These are phyloP conservation scores for Fusarium tjaetaba DNA, from an alignment of 2,329 filamentous ascomycete genomes.

Conservation along the genomic window DNA sequence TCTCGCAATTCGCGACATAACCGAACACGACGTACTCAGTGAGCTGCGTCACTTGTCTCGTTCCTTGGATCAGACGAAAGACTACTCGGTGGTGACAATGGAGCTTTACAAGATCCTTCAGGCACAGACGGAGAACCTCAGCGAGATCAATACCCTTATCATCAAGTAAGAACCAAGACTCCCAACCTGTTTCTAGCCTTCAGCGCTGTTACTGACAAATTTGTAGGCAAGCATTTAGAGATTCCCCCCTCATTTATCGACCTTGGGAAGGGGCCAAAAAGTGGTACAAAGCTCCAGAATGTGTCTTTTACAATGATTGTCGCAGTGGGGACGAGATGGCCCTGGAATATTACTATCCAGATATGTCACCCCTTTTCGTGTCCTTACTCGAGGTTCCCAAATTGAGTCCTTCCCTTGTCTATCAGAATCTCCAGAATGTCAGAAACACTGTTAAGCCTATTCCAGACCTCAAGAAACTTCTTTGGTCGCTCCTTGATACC, in stretches of 20 bases:
- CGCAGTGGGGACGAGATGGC: neutral
- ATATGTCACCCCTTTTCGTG: neutral
- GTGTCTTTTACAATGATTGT: neutral
- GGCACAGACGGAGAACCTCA: neutral
- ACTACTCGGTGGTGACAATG: accelerated
- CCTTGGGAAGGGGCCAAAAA: accelerated
- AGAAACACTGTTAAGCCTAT: neutral
- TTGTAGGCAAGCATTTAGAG: neutral
- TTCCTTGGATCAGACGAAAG: neutral
- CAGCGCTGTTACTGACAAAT: accelerated
- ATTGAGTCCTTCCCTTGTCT: neutral
- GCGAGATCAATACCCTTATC: neutral
- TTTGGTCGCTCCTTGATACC: neutral
- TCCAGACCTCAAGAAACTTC: neutral
- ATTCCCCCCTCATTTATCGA: neutral
- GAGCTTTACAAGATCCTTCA: neutral
- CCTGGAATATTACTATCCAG: neutral
- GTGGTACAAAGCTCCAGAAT: neutral
- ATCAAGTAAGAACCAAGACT: neutral
- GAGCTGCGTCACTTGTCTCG: neutral
- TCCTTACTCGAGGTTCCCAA: neutral
- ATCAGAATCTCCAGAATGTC: neutral
- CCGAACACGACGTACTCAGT: neutral
- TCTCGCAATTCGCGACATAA: neutral
- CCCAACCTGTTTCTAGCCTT: accelerated